Conservation (phyloP, 2,329 filamentous ascomycete genomes). For the Epichloe coenophiala region DNA sequence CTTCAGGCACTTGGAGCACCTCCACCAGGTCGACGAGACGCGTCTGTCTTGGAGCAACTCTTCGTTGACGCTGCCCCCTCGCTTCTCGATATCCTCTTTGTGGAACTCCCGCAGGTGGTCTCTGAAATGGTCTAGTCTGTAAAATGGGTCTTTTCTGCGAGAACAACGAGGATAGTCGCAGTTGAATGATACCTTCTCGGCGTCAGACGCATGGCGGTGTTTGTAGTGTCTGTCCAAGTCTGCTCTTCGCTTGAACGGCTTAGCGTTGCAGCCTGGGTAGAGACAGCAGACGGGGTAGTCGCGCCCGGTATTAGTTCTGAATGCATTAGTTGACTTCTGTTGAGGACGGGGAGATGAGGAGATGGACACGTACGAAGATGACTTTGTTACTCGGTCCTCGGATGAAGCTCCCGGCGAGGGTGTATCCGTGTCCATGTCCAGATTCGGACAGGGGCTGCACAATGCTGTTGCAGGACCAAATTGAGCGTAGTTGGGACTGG, state of each 20-base stretch:
- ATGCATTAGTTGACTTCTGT: background rate
- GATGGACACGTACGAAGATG: conserved; percentile 3
- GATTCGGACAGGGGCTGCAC: conserved; percentile 9
- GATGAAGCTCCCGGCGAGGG: conserved; percentile 6
- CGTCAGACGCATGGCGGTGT: conserved; percentile 31
- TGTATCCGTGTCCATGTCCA: conserved; percentile 7
- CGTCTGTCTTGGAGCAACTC: conserved; percentile 27
- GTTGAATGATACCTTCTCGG: conserved; percentile 27
- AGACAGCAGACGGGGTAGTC: conserved; percentile 26
- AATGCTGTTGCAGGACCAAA: conserved; percentile 4
- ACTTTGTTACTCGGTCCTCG: conserved; percentile 5
- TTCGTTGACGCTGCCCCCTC: conserved; percentile 22
- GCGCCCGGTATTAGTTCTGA: conserved; percentile 9
- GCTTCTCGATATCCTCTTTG: conserved; percentile 38
- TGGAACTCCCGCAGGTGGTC: conserved; percentile 44
- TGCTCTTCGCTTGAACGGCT: conserved; percentile 36
- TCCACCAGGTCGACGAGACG: conserved; percentile 33
- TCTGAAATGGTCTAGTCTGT: conserved; percentile 41
- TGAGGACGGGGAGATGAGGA: background rate
- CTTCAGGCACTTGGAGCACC: conserved; percentile 38
- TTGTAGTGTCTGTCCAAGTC: conserved; percentile 41
- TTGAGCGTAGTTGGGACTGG: conserved; percentile 3
- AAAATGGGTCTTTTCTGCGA: conserved; percentile 32
- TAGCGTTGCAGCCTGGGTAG: conserved; percentile 26
- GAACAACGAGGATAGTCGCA: conserved; percentile 40